Percentiles rank a stretch among this genome's conserved stretches.
phyloP scores from a whole-genome alignment of 164 flowering plant genomes.

The Paratinospora sagittata region DNA sequence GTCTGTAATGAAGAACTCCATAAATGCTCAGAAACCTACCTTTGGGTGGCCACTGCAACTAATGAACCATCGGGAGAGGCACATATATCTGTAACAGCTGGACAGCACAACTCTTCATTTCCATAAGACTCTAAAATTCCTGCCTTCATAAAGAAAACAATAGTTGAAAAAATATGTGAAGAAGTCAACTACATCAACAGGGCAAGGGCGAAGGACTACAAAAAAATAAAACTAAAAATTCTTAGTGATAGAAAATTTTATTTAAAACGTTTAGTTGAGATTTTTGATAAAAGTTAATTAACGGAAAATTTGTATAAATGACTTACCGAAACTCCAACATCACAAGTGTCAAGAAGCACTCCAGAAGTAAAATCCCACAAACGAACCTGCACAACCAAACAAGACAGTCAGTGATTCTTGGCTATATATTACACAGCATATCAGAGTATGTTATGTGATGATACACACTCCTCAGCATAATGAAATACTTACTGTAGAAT shows the following conservation, averaged over 20 bases:
- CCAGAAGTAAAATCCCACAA: conserved; percentile 79
- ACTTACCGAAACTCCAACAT: conserved; percentile 61
- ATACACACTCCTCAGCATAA: conserved; percentile 1
- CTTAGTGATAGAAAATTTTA: neutral
- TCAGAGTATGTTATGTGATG: neutral
- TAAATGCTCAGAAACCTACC: conserved; percentile 36
- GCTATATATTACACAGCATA: conserved; percentile 2
- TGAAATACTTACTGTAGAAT: conserved; percentile 69
- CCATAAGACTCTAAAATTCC: conserved; percentile 43
- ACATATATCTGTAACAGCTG: conserved; percentile 65
- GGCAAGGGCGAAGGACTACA: too few species aligned
- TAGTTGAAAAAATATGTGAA: neutral
- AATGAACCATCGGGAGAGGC: conserved; percentile 50
- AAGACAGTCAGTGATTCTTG: conserved; percentile 1
- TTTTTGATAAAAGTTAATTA: neutral
- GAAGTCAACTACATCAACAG: too few species aligned
- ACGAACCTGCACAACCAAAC: conserved; percentile 52
- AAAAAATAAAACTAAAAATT: neutral
- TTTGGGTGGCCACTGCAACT: conserved; percentile 72
- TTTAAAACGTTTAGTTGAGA: neutral
- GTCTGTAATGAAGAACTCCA: neutral
- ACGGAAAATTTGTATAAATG: neutral
- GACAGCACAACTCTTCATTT: conserved; percentile 30
- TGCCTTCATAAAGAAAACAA: conserved; percentile 42
- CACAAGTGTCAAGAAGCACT: conserved; percentile 70